Percentiles rank a stretch among this genome's conserved stretches.
Conservation (phyloP, 2,329 filamentous ascomycete genomes). For the Clonostachys rhizophaga region DNA sequence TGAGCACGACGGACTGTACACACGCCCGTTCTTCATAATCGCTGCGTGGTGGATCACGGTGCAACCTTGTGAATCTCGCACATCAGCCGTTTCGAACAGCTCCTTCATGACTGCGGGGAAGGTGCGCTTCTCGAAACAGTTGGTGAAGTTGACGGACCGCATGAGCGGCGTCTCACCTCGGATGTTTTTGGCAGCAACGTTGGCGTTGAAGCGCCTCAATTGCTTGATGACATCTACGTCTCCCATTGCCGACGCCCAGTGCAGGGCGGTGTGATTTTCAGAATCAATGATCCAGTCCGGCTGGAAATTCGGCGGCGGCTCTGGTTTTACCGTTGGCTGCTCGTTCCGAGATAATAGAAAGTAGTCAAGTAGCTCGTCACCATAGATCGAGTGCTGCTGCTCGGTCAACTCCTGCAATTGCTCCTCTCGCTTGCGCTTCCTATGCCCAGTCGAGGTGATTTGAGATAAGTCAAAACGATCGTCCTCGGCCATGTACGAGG, state of each 20-base stretch:
- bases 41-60: conserved; percentile 95
- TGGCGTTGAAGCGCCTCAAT: conserved; percentile 75
- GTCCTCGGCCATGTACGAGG: conserved; percentile 81
- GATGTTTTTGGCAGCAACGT: conserved; percentile 64
- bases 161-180: conserved; percentile 88
- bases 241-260: conserved; percentile 98
- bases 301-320: conserved; percentile 81
- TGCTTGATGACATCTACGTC: conserved; percentile 89
- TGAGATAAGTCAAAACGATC: conserved; percentile 70
- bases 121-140: conserved; percentile 90
- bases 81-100: conserved; percentile 75
- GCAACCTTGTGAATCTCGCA: conserved; percentile 73
- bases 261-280: conserved; percentile 85
- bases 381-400: conserved; percentile 84
- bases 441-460: conserved; percentile 44
- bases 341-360: conserved; percentile 78
- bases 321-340: conserved; percentile 65
- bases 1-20: conserved; percentile 81
- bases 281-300: conserved; percentile 91
- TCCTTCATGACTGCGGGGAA: conserved; percentile 83
- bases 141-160: conserved; percentile 92
- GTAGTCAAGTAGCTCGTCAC: conserved; percentile 91
- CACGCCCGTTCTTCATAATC: conserved; percentile 75
- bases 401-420: conserved; percentile 60
- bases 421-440: conserved; percentile 75